These are phyloP conservation scores for Hymenoscyphus repandus DNA, from an alignment of 2,329 filamentous ascomycete species.

Conservation along the genomic window DNA sequence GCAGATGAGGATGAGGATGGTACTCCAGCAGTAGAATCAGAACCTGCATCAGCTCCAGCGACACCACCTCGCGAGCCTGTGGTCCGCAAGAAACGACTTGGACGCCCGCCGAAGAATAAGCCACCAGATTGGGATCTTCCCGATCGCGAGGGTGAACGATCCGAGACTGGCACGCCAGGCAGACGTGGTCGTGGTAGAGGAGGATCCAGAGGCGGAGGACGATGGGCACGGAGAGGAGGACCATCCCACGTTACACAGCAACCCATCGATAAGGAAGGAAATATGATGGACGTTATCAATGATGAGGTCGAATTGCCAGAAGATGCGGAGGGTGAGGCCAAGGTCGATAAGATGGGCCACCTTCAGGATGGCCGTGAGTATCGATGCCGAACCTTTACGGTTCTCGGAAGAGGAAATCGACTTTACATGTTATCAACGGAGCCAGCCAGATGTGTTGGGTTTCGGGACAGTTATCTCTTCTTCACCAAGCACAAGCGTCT, in stretches of 20 bases:
- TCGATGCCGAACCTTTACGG: conserved; percentile 89
- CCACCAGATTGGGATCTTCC: conserved; percentile 69
- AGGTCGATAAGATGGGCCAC: conserved; percentile 85
- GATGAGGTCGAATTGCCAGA: conserved; percentile 89
- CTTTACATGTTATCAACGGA: conserved; percentile 99
- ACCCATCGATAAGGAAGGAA: conserved; percentile 89
- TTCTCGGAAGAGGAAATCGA: conserved; percentile 74
- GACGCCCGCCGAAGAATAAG: conserved; percentile 78
- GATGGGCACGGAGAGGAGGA: conserved; percentile 64
- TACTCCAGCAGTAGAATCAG: conserved; percentile 42
- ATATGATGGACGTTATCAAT: conserved; percentile 80
- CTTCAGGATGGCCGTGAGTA: conserved; percentile 84
- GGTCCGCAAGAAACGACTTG: conserved; percentile 70
- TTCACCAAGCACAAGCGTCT: conserved; percentile 97
- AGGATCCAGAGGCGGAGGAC: conserved; percentile 48
- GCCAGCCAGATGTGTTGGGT: conserved; percentile 91
- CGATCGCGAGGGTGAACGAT: conserved; percentile 40
- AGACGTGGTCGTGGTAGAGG: conserved; percentile 61
- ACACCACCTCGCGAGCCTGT: conserved; percentile 43
- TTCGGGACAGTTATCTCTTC: conserved; percentile 96
- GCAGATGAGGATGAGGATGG: conserved; percentile 42
- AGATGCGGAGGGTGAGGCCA: conserved; percentile 82
- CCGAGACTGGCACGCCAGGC: conserved; percentile 43
- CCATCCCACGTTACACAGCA: conserved; percentile 75
- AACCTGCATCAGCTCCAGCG: conserved; percentile 37